Evolutionary conservation across 805 yeast genomes (phyloP), one percentile per base, ranked within the genome.

Genomic region (Saccharomycopsis guyanensis): DNA sequence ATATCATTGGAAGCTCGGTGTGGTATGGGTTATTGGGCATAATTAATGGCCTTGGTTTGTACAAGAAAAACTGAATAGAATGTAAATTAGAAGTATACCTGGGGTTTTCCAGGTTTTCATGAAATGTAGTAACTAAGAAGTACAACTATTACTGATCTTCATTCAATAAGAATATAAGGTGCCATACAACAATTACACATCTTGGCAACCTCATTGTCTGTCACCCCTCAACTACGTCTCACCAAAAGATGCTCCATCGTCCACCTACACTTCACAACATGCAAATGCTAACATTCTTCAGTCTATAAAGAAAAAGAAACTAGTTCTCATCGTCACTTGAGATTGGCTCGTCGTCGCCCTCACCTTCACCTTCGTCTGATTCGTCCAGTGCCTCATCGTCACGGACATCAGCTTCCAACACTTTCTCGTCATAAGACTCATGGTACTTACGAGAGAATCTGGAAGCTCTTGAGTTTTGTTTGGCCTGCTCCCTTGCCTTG

Each of bases 381-480:
- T 78, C 83, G 37, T 75, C 80, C 22, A 72, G 78, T 45, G 79
- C 81, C 23, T 77, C 77, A 50, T 82, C 86, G 33, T 80, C 78
- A 40, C 76, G 72, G 61, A 82, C 63, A 38, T 83, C 71, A 31
- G 73, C 68, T 57, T 82, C 91, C 35, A 27, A 65, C 66, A 48
- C 65, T 72, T 49, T 40, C 25, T 51, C 54, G 15, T 27, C 35
- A 19, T 19, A 45, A 6, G 29, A 43, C 15, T 45, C 38, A 16
- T 43, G 34, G 60, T 84, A 84, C 61, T 84, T 84, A 68, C 86
- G 76, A 10, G 88, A 81, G 51, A 84, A 72, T 71, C 93, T 76
- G 4, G 88, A 80, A 35, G 82, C 78, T 51, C 71, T 73, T 29
- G 87, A 86, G 2, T 65, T 57, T 22, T 60, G 60, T 46, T 61